Evolutionary conservation across 192 early-diverging fungal genomes (phyloP).

Genomic region (Entomortierella chlamydospora): DNA sequence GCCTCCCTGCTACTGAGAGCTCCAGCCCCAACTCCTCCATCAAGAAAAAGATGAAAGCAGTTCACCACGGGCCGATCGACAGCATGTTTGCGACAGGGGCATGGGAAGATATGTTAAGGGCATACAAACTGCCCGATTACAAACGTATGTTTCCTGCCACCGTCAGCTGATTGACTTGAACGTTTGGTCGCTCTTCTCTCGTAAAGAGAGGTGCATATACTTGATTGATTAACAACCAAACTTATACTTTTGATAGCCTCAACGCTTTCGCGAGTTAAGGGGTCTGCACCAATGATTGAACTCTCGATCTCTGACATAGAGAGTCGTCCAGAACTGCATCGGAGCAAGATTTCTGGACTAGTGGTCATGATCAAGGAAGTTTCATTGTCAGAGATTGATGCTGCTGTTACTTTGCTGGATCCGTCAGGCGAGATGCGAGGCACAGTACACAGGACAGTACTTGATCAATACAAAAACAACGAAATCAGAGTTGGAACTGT

Average conservation of each 20-base stretch:
- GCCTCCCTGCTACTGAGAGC: background rate
- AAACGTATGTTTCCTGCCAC: slow-evolving; percentile 27
- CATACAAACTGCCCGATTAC: slow-evolving; percentile 21
- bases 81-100: slow-evolving; percentile 33
- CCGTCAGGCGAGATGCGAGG: slow-evolving; percentile 52
- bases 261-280: slow-evolving; percentile 15
- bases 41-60: slow-evolving; percentile 43
- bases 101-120: slow-evolving; percentile 38
- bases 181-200: background rate
- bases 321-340: slow-evolving; percentile 16
- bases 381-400: slow-evolving; percentile 37
- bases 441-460: slow-evolving; percentile 28
- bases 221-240: background rate
- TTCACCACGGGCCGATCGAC: slow-evolving; percentile 24
- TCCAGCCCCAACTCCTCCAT: slow-evolving; percentile 26
- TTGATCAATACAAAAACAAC: slow-evolving; percentile 49
- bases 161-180: too few species aligned
- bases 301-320: slow-evolving; percentile 27
- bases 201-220: background rate
- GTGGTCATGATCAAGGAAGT: slow-evolving; percentile 45
- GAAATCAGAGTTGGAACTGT: slow-evolving; percentile 44
- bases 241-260: slow-evolving; percentile 18
- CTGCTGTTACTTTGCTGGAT: slow-evolving; percentile 37
- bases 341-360: slow-evolving; percentile 22
- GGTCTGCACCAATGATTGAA: slow-evolving; percentile 5